Evolutionary conservation across 2,329 filamentous ascomycete genomes (phyloP).

Genomic region (Cercospora sp.): DNA sequence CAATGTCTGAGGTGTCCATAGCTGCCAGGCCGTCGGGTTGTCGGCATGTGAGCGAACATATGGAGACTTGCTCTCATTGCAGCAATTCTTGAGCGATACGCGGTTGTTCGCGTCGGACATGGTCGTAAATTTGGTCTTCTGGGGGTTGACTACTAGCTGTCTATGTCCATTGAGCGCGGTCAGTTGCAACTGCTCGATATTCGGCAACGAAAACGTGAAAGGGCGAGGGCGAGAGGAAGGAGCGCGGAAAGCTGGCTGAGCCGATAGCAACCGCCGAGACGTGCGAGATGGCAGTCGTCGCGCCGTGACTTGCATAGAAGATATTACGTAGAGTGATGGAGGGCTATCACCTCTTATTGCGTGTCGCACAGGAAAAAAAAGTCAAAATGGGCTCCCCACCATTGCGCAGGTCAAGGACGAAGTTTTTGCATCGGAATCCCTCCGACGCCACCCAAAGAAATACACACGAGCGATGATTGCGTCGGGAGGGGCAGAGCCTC

Average conservation of each 20-base stretch:
- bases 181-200: neutral
- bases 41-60: slow-evolving; percentile 73
- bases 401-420: slow-evolving; percentile 8
- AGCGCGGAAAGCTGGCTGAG: slow-evolving; percentile 4
- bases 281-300: slow-evolving; percentile 4
- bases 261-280: slow-evolving; percentile 12
- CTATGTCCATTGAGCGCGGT: slow-evolving; percentile 11
- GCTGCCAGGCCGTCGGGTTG: slow-evolving; percentile 89
- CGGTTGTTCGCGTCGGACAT: slow-evolving; percentile 21
- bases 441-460: slow-evolving; percentile 3
- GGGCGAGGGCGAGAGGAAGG: neutral
- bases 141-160: neutral
- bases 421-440: slow-evolving; percentile 2
- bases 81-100: slow-evolving; percentile 51
- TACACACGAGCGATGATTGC: slow-evolving; percentile 1
- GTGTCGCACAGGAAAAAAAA: slow-evolving; percentile 9
- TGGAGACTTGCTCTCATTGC: slow-evolving; percentile 63
- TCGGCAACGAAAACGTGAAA: neutral
- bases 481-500: slow-evolving; percentile 6
- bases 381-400: slow-evolving; percentile 11
- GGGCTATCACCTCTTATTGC: neutral
- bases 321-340: neutral
- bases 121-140: slow-evolving; percentile 8
- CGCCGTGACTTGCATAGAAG: slow-evolving; percentile 5
- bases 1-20: slow-evolving; percentile 76